Percentiles rank a stretch among this genome's conserved stretches.
Conservation (phyloP, 163 green algal genomes). For the Volvox carteri region DNA sequence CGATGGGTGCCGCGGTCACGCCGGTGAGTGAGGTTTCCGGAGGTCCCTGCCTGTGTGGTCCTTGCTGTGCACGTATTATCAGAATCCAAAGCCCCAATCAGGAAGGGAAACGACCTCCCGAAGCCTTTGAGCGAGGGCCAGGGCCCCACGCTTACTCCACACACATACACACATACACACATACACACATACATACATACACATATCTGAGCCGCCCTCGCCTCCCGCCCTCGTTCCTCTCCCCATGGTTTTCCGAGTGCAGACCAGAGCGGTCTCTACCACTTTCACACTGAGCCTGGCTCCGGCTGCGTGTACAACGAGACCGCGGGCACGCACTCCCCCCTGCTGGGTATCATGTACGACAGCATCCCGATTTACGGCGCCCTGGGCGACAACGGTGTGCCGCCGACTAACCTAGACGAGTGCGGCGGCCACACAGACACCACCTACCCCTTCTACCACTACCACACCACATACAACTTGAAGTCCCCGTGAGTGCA, state of each 20-base stretch:
- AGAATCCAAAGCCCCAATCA: too few relatives aligned
- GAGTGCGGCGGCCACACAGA: slow-evolving; percentile 50
- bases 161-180: too few relatives aligned
- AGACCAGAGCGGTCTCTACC: slow-evolving; percentile 5
- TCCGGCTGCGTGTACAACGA: slow-evolving; percentile 38
- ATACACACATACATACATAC: too few relatives aligned
- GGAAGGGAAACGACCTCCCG: too few relatives aligned
- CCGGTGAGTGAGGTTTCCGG: not conserved
- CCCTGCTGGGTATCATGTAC: slow-evolving; percentile 44
- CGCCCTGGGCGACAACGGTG: slow-evolving; percentile 34
- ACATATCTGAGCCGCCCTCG: too few relatives aligned
- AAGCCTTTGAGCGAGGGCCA: too few relatives aligned
- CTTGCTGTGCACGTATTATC: too few relatives aligned
- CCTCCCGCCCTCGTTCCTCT: too few relatives aligned
- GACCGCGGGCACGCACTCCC: slow-evolving; percentile 40
- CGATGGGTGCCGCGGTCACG: slow-evolving; percentile 39
- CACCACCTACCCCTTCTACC: slow-evolving; percentile 44
- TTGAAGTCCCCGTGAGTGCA: slow-evolving; percentile 15
- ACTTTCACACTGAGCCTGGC: slow-evolving; percentile 47
- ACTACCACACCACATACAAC: slow-evolving; percentile 39
- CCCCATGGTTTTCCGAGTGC: not conserved
- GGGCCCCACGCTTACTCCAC: too few relatives aligned
- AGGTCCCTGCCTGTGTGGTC: too few relatives aligned
- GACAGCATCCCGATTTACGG: slow-evolving; percentile 52
- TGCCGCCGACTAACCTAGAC: slow-evolving; percentile 37